phyloP scores from a whole-genome alignment of 2,329 filamentous ascomycete genomes.

The Sclerotinia trifoliorum region DNA sequence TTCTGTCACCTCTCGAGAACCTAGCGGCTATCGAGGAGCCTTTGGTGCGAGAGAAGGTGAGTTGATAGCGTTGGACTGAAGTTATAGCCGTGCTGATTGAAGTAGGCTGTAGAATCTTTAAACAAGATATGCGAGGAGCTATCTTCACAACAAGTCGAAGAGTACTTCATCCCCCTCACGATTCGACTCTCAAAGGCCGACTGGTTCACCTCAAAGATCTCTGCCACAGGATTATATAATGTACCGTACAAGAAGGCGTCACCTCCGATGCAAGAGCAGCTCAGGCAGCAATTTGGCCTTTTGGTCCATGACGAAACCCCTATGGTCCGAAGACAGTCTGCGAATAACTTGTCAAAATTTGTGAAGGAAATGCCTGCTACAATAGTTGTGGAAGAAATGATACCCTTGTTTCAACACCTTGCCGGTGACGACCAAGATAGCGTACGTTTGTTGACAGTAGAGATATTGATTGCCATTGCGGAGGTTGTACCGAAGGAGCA shows the following conservation, averaged over 20 bases:
- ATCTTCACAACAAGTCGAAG: slow-evolving; percentile 88
- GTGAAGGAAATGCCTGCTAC: slow-evolving; percentile 93
- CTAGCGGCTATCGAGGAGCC: slow-evolving; percentile 98
- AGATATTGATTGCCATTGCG: slow-evolving; percentile 93
- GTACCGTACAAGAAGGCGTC: slow-evolving; percentile 90
- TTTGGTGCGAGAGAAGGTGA: slow-evolving; percentile 94
- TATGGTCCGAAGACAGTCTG: slow-evolving; percentile 96
- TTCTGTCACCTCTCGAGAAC: slow-evolving; percentile 96
- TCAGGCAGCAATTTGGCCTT: slow-evolving; percentile 87
- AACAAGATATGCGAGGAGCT: slow-evolving; percentile 98
- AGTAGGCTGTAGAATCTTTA: slow-evolving; percentile 91
- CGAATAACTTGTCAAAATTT: slow-evolving; percentile 95
- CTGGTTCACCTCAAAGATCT: slow-evolving; percentile 99
- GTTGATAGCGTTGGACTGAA: slow-evolving; percentile 24
- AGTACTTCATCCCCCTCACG: slow-evolving; percentile 94
- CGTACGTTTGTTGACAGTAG: slow-evolving; percentile 90
- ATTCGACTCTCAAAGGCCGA: slow-evolving; percentile 97
- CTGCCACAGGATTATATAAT: slow-evolving; percentile 92
- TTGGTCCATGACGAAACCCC: slow-evolving; percentile 98
- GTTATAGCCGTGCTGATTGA: slow-evolving; percentile 26
- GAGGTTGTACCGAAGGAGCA: slow-evolving; percentile 98
- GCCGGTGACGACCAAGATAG: slow-evolving; percentile 97
- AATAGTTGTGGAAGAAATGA: slow-evolving; percentile 97
- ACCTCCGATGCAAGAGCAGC: slow-evolving; percentile 80
- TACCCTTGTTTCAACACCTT: slow-evolving; percentile 96